Conservation (phyloP, 352 stramenopile species). For the Phytophthora quininea region DNA sequence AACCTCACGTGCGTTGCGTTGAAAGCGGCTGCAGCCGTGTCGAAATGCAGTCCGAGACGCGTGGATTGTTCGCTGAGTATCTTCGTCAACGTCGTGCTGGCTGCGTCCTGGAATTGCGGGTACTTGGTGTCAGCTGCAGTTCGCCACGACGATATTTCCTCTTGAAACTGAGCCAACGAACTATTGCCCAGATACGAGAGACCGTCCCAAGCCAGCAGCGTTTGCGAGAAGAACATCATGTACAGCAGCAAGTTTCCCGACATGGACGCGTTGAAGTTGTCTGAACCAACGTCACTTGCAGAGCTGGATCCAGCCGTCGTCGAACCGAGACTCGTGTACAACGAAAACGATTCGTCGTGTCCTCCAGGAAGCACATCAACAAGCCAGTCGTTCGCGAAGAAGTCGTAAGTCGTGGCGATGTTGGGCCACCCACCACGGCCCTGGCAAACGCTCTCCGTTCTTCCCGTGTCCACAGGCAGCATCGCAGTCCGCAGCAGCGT, state of each 20-base stretch:
- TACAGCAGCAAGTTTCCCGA: conserved; percentile 43
- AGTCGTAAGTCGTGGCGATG: conserved; percentile 38
- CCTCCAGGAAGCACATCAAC: conserved; percentile 36
- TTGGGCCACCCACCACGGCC: conserved; percentile 36
- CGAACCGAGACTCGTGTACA: conserved; percentile 21
- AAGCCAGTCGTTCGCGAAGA: conserved; percentile 43
- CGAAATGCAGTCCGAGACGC: conserved; percentile 20
- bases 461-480: conserved; percentile 29
- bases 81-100: conserved; percentile 19
- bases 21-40: conserved; percentile 26
- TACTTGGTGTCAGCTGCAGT: neutral
- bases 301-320: neutral
- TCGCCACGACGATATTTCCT: conserved; percentile 21
- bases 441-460: conserved; percentile 25
- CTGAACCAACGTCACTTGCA: neutral
- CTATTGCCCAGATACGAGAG: conserved; percentile 32
- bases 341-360: conserved; percentile 8
- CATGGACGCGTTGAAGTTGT: conserved; percentile 22
- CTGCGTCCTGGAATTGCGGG: conserved; percentile 18
- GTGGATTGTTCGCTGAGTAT: conserved; percentile 28
- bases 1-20: conserved; percentile 36
- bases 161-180: conserved; percentile 28
- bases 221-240: conserved; percentile 44
- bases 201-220: conserved; percentile 35
- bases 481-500: conserved; percentile 45